Conservation (phyloP, 345 rosid genomes). For the Tarenaya hassleriana region DNA sequence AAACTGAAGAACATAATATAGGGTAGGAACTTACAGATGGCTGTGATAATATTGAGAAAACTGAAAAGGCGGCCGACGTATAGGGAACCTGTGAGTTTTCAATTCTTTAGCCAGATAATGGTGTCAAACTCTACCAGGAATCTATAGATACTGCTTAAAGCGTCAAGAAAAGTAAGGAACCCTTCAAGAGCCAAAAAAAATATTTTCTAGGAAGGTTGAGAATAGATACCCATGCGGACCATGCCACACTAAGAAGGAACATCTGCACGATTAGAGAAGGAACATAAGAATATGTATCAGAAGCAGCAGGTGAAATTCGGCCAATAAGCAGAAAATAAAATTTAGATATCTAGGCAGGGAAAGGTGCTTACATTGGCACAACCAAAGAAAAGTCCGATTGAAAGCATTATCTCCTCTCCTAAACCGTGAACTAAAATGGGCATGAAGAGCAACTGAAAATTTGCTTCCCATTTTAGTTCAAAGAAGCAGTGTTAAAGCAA, state of each 20-base stretch:
- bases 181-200: background rate
- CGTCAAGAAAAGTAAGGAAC: background rate
- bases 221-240: conserved; percentile 71
- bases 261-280: conserved; percentile 43
- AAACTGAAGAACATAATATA: background rate
- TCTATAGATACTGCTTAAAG: background rate
- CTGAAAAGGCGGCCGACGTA: conserved; percentile 55
- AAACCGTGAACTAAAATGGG: conserved; percentile 62
- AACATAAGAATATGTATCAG: background rate
- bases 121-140: background rate
- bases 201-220: conserved; percentile 6
- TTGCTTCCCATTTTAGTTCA: conserved; percentile 13
- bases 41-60: conserved; percentile 50
- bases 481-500: background rate
- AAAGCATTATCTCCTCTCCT: conserved; percentile 74
- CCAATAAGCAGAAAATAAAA: background rate
- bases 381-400: conserved; percentile 63
- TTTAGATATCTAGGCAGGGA: background rate
- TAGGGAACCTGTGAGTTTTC: conserved; percentile 62
- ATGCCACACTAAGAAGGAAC: conserved; percentile 70
- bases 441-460: conserved; percentile 65
- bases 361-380: conserved; percentile 55
- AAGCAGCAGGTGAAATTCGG: no score
- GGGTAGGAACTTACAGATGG: conserved; percentile 62
- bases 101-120: conserved; percentile 17